These are phyloP conservation scores for Parathielavia appendiculata DNA, from an alignment of 495 filamentous ascomycete genomes.

Conservation along the genomic window DNA sequence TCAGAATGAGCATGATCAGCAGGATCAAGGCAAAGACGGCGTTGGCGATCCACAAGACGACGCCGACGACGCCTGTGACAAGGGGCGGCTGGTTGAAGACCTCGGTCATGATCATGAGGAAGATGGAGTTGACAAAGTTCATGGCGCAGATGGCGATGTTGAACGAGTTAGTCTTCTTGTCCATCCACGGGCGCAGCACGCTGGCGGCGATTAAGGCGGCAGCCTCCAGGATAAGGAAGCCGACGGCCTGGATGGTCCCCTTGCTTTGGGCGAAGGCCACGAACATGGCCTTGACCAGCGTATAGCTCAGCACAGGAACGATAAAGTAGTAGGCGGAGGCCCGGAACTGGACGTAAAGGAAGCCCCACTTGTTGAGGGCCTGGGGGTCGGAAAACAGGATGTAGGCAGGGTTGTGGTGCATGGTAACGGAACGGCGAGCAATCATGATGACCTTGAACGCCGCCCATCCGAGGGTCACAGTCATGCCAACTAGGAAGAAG, in stretches of 20 bases:
- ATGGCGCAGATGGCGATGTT: constrained; percentile 88
- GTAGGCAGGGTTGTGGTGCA: constrained; percentile 97
- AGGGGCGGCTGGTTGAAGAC: constrained; percentile 84
- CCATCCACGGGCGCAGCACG: constrained; percentile 93
- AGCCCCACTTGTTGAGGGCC: constrained; percentile 96
- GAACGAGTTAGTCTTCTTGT: constrained; percentile 97
- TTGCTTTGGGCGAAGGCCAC: constrained; percentile 73
- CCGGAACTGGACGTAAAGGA: constrained; percentile 96
- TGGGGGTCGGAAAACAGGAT: constrained; percentile 95
- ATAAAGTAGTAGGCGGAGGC: constrained; percentile 98
- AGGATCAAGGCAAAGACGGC: constrained; percentile 80
- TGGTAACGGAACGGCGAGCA: constrained; percentile 78
- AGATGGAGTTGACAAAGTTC: constrained; percentile 88
- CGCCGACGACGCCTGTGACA: constrained; percentile 88
- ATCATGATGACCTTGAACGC: constrained; percentile 84
- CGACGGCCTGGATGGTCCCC: constrained; percentile 74
- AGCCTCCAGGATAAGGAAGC: constrained; percentile 80
- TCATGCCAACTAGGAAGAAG: constrained; percentile 83
- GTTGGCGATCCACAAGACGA: constrained; percentile 92
- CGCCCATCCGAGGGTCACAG: constrained; percentile 79
- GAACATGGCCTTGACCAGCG: constrained; percentile 83
- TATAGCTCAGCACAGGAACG: constrained; percentile 72
- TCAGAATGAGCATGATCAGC: constrained; percentile 79
- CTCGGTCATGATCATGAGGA: constrained; percentile 76
- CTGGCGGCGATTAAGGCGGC: constrained; percentile 70